Conservation (phyloP, 805 yeast species). For the Barnettozyma botsteinii region DNA sequence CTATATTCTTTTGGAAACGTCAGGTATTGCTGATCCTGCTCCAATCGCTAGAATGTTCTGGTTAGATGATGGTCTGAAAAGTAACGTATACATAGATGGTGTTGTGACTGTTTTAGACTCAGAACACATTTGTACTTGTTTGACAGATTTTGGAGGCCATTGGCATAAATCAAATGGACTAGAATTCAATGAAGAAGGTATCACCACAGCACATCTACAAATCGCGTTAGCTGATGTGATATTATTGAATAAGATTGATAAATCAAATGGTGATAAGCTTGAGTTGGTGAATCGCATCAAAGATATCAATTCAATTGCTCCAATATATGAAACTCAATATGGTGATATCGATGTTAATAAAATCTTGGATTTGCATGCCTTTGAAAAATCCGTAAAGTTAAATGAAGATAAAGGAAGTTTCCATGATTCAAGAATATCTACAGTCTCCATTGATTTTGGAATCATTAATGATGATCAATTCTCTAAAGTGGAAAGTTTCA, state of each 20-base stretch:
- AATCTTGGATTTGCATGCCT: conserved; percentile 76
- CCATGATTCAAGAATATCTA: conserved; percentile 50
- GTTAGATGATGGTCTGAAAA: conserved; percentile 84
- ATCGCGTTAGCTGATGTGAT: conserved; percentile 85
- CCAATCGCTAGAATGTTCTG: conserved; percentile 97
- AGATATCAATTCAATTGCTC: conserved; percentile 63
- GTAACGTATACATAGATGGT: conserved; percentile 86
- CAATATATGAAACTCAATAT: conserved; percentile 58
- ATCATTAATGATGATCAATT: conserved; percentile 31
- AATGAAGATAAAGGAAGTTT: conserved; percentile 26
- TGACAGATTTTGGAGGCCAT: conserved; percentile 70
- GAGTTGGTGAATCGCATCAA: conserved; percentile 36
- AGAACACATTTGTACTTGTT: conserved; percentile 54
- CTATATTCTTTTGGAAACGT: conserved; percentile 87
- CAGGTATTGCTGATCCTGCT: conserved; percentile 96
- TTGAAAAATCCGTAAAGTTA: conserved; percentile 39
- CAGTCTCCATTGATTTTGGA: conserved; percentile 44
- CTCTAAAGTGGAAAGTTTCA: conserved; percentile 47
- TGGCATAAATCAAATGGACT: conserved; percentile 48
- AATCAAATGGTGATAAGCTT: conserved; percentile 28
- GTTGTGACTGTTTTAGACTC: conserved; percentile 83
- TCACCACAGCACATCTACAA: conserved; percentile 84
- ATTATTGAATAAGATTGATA: conserved; percentile 74
- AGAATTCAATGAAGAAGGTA: conserved; percentile 36
- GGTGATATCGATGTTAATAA: conserved; percentile 68